Percentiles rank a stretch among this genome's conserved stretches.
These are phyloP conservation scores for Pisolithus sp. DNA, from an alignment of 768 basidiomycete species.

Conservation along the genomic window DNA sequence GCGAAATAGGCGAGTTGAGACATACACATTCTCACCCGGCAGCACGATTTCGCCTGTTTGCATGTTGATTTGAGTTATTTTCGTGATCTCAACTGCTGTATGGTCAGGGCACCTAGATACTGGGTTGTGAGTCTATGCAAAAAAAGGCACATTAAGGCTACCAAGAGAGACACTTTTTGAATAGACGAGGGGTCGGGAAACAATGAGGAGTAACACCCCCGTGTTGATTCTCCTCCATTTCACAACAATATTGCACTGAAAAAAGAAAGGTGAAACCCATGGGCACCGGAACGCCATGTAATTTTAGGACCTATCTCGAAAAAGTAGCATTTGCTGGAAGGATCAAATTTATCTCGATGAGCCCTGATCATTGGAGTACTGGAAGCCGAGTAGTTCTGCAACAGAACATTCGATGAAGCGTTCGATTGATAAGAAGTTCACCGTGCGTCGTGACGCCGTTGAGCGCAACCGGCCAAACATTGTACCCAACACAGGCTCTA, in stretches of 20 bases:
- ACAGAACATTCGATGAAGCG: too few relatives aligned
- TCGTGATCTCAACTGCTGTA: slow-evolving; percentile 69
- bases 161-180: slow-evolving; percentile 50
- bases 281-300: neutral
- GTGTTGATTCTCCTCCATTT: slow-evolving; percentile 26
- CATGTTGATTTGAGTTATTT: slow-evolving; percentile 41
- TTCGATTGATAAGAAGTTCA: too few relatives aligned
- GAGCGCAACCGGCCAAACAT: too few relatives aligned
- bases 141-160: slow-evolving; percentile 1
- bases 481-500: too few relatives aligned
- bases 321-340: slow-evolving; percentile 41
- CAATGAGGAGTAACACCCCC: slow-evolving; percentile 43
- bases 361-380: neutral
- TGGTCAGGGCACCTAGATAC: slow-evolving; percentile 53
- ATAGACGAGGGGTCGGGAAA: slow-evolving; percentile 69
- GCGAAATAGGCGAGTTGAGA: too few relatives aligned
- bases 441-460: too few relatives aligned
- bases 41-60: slow-evolving; percentile 46
- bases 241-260: slow-evolving; percentile 59
- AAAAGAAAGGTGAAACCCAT: neutral
- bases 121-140: slow-evolving; percentile 4
- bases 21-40: slow-evolving; percentile 36
- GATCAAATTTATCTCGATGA: neutral
- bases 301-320: slow-evolving; percentile 46
- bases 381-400: neutral